Evolutionary conservation across 345 rosid genomes (phyloP).

Genomic region (Corchorus capsularis): DNA sequence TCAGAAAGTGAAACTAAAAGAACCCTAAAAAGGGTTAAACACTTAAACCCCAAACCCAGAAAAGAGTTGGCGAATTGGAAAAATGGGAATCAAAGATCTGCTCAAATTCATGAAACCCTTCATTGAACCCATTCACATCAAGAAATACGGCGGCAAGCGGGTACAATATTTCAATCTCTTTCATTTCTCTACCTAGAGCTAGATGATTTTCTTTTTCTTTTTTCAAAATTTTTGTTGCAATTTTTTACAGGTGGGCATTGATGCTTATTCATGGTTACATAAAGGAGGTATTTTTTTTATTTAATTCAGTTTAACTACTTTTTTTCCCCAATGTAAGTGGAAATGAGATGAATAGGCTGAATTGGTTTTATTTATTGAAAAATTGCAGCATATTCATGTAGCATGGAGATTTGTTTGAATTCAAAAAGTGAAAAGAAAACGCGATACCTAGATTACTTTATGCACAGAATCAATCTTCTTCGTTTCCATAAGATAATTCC

Average conservation of each 20-base stretch:
- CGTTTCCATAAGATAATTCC: slow-evolving; percentile 65
- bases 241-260: slow-evolving; percentile 79
- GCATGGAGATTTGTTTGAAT: slow-evolving; percentile 91
- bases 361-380: not conserved
- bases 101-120: slow-evolving; percentile 89
- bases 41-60: not conserved
- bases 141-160: slow-evolving; percentile 74
- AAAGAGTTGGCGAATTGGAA: not conserved
- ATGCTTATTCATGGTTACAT: slow-evolving; percentile 93
- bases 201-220: not conserved
- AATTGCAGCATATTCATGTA: slow-evolving; percentile 81
- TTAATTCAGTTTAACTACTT: not conserved
- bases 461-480: slow-evolving; percentile 80
- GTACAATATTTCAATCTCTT: slow-evolving; percentile 31
- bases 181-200: not conserved
- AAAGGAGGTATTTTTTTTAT: slow-evolving; percentile 72
- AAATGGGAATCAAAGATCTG: slow-evolving; percentile 89
- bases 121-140: slow-evolving; percentile 68
- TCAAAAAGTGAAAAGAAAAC: slow-evolving; percentile 57
- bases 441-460: slow-evolving; percentile 69
- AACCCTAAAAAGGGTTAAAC: not conserved
- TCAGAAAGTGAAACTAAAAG: not conserved
- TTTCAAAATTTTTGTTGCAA: not conserved
- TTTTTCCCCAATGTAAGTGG: not conserved
- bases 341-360: not conserved